Evolutionary conservation across 139 green algal species (phyloP), one percentile per base, ranked within the genome.

Genomic region (Chlamydomonas incerta): DNA sequence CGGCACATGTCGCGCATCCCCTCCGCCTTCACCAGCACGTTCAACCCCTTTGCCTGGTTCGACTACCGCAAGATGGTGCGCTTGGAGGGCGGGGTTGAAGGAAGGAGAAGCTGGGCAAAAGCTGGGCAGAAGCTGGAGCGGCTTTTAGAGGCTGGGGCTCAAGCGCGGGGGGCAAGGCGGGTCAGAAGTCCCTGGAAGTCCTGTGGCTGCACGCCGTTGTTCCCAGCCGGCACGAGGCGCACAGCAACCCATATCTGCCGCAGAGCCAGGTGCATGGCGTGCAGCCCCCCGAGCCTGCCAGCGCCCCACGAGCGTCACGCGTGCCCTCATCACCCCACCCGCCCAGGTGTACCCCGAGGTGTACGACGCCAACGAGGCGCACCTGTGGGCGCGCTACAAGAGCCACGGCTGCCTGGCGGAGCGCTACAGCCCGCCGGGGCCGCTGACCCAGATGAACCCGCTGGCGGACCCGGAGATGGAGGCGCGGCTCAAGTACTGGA

Each of bases 391-490:
- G 18, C 63, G 63, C 20, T 83, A 74, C 65, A 83, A 83, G 77
- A 35, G 35, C 28, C 75, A 83, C 21, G 75, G 75, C 31, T 24
- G 28, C 26, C 60, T 83, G 35, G 37, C 62, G 28, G 75, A 83
- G 60, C 75, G 58, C n/a, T 83, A 73, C 35, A 28, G 58, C 35
- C 60, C 60, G 58, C 75, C 75, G 17, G 26, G 60, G 24, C 75
- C 60, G 4, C 62, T 50, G 29, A 72, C 35, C 11, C 35, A 83
- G 37, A 65, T 37, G 60, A 83, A 83, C 58, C 37, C n/a, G 35
- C 75, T 83, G 62, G 18, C 33, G 20, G 75, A 83, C 60, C 75
- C 75, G 24, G 75, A 83, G 65, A 66, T 85, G 46, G 65, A 85
- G 24, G 46, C 46, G 18, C 24, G 41, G n/a, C 57, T 26, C n/a